Conservation (phyloP, 768 basidiomycete genomes). For the Aureoboletus auriporus region DNA sequence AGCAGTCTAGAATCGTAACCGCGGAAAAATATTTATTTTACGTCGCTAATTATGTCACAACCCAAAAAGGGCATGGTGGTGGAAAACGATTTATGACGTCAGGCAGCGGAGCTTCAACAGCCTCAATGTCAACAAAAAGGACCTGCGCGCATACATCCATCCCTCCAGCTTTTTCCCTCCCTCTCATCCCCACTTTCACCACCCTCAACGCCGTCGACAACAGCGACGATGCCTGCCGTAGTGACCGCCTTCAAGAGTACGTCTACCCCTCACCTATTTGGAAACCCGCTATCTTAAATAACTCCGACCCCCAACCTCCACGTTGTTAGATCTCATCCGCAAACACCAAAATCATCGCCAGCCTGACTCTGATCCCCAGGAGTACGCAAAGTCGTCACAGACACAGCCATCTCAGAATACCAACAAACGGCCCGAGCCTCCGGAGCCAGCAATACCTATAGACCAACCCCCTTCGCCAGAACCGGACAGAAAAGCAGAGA, state of each 20-base stretch:
- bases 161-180: slow-evolving; percentile 3
- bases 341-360: slow-evolving; percentile 64
- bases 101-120: slow-evolving; percentile 32
- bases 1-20: slow-evolving; percentile 13
- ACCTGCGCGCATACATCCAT: slow-evolving; percentile 11
- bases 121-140: slow-evolving; percentile 28
- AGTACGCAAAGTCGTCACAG: slow-evolving; percentile 8
- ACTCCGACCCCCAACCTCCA: slow-evolving; percentile 22
- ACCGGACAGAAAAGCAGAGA: slow-evolving; percentile 5
- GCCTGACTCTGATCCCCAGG: slow-evolving; percentile 31
- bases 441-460: slow-evolving; percentile 33
- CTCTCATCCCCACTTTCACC: neutral
- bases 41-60: neutral
- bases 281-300: slow-evolving; percentile 3
- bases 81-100: slow-evolving; percentile 26
- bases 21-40: neutral
- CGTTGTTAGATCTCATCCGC: slow-evolving; percentile 64
- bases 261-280: slow-evolving; percentile 16
- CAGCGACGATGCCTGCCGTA: slow-evolving; percentile 57
- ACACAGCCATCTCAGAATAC: slow-evolving; percentile 19
- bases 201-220: slow-evolving; percentile 6
- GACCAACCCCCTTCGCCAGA: slow-evolving; percentile 33
- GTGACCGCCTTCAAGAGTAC: slow-evolving; percentile 89
- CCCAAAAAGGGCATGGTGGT: slow-evolving; percentile 10
- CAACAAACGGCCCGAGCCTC: slow-evolving; percentile 33